Evolutionary conservation across 768 basidiomycete genomes (phyloP).

Genomic region (Paxillus involutus): DNA sequence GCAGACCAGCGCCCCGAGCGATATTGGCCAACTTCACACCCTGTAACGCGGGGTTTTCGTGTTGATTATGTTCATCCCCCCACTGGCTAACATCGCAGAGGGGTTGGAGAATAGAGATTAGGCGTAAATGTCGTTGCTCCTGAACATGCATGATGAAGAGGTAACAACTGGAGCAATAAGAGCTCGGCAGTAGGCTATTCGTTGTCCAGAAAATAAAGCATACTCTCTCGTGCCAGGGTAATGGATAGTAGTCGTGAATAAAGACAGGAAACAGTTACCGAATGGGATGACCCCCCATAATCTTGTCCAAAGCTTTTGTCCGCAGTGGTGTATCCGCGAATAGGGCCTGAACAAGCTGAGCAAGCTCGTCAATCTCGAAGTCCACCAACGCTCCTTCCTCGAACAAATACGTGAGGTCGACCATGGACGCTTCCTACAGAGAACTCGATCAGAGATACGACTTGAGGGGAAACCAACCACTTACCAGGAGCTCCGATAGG

Average conservation of each 20-base stretch:
- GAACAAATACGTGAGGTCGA: conserved; percentile 89
- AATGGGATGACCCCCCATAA: conserved; percentile 59
- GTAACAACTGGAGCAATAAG: neutral
- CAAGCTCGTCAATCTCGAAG: conserved; percentile 82
- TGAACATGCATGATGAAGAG: neutral
- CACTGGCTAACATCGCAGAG: neutral
- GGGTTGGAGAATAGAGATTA: neutral
- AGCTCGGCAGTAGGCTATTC: neutral
- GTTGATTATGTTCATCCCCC: neutral
- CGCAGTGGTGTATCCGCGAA: conserved; percentile 87
- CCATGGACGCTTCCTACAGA: conserved; percentile 83
- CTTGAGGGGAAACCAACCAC: conserved; percentile 26
- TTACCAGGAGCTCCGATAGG: conserved; percentile 84
- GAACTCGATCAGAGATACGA: conserved; percentile 1
- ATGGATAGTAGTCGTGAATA: neutral
- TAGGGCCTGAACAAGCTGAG: conserved; percentile 76
- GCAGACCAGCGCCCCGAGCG: no score
- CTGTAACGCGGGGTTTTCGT: no score
- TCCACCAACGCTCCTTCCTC: conserved; percentile 90
- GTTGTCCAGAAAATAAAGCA: conserved; percentile 2
- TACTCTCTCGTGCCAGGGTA: neutral
- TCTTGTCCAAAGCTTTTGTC: conserved; percentile 76
- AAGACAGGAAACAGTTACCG: conserved; percentile 6
- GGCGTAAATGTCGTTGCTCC: neutral
- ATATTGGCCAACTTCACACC: no score